Base-by-base conservation (phyloP, 1,139 yeast species). In the Diutina mesorugosa region DNA sequence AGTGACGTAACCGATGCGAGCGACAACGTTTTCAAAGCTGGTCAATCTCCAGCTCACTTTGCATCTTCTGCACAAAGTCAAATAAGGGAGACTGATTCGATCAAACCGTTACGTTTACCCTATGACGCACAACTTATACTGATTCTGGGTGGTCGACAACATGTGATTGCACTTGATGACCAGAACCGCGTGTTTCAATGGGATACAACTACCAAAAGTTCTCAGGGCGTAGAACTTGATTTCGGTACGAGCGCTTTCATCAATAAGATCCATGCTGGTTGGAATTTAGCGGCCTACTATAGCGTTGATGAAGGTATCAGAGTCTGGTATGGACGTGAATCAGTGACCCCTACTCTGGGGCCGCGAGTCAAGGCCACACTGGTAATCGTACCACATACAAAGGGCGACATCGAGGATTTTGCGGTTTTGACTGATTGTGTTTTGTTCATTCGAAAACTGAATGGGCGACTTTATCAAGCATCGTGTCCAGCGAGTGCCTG, bases 81-180 rank as follows among this genome's bases (percentile, higher is more conserved):
- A 47, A 59, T 14, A 51, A 57, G 28, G 59, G 57, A 26, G 21
- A 18, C 28, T 55, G 30, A 41, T 26, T 9, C n/a, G 10, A 61
- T 76, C 26, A 67, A 72, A 10, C 65, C 66, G 56, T 59, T 72
- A 21, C 58, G 60, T 9, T 60, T 71, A 9, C 76, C 76, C 0
- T 61, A 55, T 3, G 38, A 54, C 9, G 58, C 58, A 35, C 62
- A 9, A 57, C 57, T 7, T 30, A 26, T 14, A 55, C 64, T 3
- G 58, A 58, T 14, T 53, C 54, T 28, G 59, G 78, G 87, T 51
- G 95, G 95, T 0, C 69, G 95, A 59, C 74, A 79, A 51, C 91
- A 85, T 66, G 76, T 86, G 55, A 67, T 86, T 12, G 93, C 85
- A 0, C 67, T 86, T 56, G 88, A 83, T 61, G 69, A 73, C n/a